Base-by-base conservation (phyloP, 805 yeast species). In the Zygosaccharomyces pseudorouxii region DNA sequence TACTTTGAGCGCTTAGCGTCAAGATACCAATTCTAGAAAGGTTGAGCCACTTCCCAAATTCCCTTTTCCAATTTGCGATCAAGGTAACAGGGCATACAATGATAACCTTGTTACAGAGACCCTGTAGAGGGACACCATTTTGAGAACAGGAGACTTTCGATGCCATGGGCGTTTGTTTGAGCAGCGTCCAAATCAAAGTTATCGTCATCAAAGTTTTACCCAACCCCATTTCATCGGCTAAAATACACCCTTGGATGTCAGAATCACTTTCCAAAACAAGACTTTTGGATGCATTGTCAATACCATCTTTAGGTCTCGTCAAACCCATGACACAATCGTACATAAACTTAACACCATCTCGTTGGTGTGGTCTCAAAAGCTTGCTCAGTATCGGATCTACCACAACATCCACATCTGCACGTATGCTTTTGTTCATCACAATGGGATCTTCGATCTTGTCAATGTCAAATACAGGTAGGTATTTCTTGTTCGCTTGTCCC, bases 211-310 rank as follows among this genome's bases (percentile, higher is more conserved):
- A 67, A 0, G 98, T 90, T 59, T 86, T 86, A 2, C 97, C 97
- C 14, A 93, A 71, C 0, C 99, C 99, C 99, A 93, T 93, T 58
- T 92, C 98, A 66, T 93, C 99, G 0, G 99, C 99, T 38, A 93
- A 66, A 4, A 93, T 68, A 2, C 92, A 90, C 0, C 99, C 98
- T 38, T 68, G 56, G 14, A 67, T 55, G 40, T 59, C 64, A 6
- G 57, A 48, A 46, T 64, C 66, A 7, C 51, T 46, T 14, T 64
- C 63, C 22, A 61, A 44, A 12, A 54, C 18, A 2, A 54, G 7
- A 27, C 59, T 49, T 25, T 51, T 50, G 2, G 56, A 25, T 1
- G 56, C 51, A 6, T 42, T 18, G n/a, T 46, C 49, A 8, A 7
- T 39, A 1, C 30, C 31, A 0, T 79, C 78, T 2, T 71, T 70